Percentiles rank a stretch among this genome's conserved stretches.
phyloP scores from a whole-genome alignment of 805 yeast species.

The Grigorovia transvaalensis region DNA sequence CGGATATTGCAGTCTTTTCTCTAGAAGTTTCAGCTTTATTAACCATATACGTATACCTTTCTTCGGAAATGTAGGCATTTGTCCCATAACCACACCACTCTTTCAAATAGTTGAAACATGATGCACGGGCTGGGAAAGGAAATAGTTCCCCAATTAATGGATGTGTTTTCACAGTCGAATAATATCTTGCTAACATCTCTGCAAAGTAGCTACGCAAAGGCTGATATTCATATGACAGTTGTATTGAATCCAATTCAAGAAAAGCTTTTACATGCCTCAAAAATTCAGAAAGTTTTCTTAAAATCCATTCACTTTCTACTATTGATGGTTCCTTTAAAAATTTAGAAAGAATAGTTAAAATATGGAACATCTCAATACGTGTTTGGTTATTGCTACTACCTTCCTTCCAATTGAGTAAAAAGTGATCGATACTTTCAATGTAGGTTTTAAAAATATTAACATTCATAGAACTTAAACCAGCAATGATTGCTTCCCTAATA shows the following conservation, averaged over 20 bases:
- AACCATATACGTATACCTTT: conserved; percentile 53
- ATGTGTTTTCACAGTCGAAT: conserved; percentile 40
- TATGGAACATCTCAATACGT: conserved; percentile 69
- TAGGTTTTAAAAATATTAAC: conserved; percentile 79
- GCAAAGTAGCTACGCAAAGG: conserved; percentile 74
- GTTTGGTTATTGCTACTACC: conserved; percentile 33
- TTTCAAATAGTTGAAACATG: conserved; percentile 70
- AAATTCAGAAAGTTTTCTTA: conserved; percentile 51
- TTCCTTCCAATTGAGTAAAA: conserved; percentile 46
- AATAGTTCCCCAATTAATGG: conserved; percentile 42
- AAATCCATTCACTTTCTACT: conserved; percentile 56
- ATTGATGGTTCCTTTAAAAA: conserved; percentile 43
- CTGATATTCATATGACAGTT: conserved; percentile 61
- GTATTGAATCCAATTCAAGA: conserved; percentile 46
- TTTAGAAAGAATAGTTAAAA: conserved; percentile 58
- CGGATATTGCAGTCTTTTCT: conserved; percentile 49
- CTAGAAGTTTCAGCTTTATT: conserved; percentile 30
- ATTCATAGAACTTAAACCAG: conserved; percentile 82
- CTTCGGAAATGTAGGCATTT: conserved; percentile 46
- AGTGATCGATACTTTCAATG: conserved; percentile 60
- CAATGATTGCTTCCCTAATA: conserved; percentile 77
- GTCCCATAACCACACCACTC: conserved; percentile 95
- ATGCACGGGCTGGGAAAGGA: conserved; percentile 79
- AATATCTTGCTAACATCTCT: conserved; percentile 69
- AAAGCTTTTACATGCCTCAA: conserved; percentile 53